A percentile compares a stretch with the other conserved stretches of the same genome.
Conservation (phyloP, 106 monocot genomes). For the Dactylorhiza incarnata region DNA sequence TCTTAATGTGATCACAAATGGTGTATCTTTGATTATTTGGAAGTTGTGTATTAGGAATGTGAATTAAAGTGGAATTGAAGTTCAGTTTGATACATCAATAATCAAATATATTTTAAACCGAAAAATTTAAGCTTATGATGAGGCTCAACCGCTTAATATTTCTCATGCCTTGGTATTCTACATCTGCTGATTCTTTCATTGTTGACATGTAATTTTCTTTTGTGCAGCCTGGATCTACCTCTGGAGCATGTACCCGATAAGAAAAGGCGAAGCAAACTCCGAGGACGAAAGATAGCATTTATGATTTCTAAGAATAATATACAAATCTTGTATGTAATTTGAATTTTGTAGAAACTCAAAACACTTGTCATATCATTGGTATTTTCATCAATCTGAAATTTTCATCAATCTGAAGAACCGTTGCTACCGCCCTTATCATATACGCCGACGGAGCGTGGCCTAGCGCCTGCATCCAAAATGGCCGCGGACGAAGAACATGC, state of each 20-base stretch:
- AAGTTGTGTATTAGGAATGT: too few species aligned
- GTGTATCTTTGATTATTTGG: too few species aligned
- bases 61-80: too few species aligned
- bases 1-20: too few species aligned
- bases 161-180: background rate
- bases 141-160: background rate
- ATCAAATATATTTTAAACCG: too few species aligned
- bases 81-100: too few species aligned
- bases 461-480: too few species aligned
- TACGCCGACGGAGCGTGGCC: too few species aligned
- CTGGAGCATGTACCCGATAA: slow-evolving; percentile 13
- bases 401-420: background rate
- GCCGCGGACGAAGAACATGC: too few species aligned
- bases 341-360: background rate
- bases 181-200: background rate
- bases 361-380: background rate
- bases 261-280: background rate
- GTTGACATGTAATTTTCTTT: slow-evolving; percentile 1
- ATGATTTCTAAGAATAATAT: slow-evolving; percentile 4
- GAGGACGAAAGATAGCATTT: slow-evolving; percentile 2
- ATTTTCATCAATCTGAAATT: background rate
- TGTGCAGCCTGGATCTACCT: slow-evolving; percentile 15
- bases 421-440: too few species aligned
- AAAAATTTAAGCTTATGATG: background rate
- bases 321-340: background rate